These are phyloP conservation scores for Coccomyxa subellipsoidea DNA, from an alignment of 163 green algal species.

Conservation along the genomic window DNA sequence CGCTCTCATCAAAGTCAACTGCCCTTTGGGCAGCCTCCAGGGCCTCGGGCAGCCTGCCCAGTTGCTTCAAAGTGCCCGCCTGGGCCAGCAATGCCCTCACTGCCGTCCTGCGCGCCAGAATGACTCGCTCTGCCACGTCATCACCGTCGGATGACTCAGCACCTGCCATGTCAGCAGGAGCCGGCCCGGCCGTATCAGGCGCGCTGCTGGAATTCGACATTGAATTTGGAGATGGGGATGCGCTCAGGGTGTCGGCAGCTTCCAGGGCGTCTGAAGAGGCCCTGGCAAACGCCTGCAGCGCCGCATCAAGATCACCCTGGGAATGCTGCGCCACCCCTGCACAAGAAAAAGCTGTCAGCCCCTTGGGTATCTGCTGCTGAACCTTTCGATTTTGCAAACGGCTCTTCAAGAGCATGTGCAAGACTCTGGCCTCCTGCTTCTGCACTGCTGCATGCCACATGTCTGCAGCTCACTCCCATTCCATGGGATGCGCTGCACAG, in stretches of 20 bases:
- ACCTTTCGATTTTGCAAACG: neutral
- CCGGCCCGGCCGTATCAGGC: neutral
- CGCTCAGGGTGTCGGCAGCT: neutral
- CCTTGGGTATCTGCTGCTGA: neutral
- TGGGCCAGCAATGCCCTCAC: neutral
- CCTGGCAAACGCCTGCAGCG: neutral
- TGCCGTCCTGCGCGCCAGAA: neutral
- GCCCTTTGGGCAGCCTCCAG: neutral
- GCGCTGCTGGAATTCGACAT: neutral
- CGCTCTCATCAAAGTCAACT: neutral
- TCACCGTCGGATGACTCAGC: neutral
- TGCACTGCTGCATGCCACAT: too few species aligned
- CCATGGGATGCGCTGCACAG: too few species aligned
- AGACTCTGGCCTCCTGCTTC: neutral
- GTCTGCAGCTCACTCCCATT: too few species aligned
- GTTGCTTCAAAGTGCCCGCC: neutral
- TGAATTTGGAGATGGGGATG: neutral
- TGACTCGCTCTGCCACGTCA: neutral
- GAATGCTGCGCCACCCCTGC: conserved; percentile 1
- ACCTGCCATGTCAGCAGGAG: neutral
- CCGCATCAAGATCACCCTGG: neutral
- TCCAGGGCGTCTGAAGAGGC: neutral
- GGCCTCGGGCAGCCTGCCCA: conserved; percentile 3
- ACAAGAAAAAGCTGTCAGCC: neutral
- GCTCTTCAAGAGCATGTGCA: neutral